These are phyloP conservation scores for Plenodomus tracheiphilus DNA, from an alignment of 2,329 filamentous ascomycete genomes.

Conservation along the genomic window DNA sequence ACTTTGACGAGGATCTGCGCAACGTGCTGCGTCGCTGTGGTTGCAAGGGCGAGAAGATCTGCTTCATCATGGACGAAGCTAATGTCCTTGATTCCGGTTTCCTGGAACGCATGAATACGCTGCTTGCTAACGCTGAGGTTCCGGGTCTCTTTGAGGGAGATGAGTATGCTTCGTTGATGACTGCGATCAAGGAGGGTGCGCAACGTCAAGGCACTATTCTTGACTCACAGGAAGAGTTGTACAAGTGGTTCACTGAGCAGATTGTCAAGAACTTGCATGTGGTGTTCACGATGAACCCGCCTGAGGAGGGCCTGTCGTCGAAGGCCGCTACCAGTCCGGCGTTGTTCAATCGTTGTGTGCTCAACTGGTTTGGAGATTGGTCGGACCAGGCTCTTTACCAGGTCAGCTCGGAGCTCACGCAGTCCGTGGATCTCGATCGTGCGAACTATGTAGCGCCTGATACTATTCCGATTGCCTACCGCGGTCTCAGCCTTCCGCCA, in stretches of 20 bases:
- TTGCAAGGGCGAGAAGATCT: constrained; percentile 98
- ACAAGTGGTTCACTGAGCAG: constrained; percentile 99
- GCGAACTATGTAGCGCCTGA: constrained; percentile 84
- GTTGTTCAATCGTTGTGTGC: constrained; percentile 97
- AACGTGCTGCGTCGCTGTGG: constrained; percentile 91
- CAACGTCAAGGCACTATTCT: constrained; percentile 93
- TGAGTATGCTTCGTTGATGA: constrained; percentile 98
- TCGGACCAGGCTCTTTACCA: constrained; percentile 99
- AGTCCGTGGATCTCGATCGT: constrained; percentile 93
- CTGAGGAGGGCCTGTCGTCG: constrained; percentile 89
- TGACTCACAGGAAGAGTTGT: constrained; percentile 98
- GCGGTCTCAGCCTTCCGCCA: constrained; percentile 79
- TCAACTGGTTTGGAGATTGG: constrained; percentile 99
- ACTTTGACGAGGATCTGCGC: constrained; percentile 96
- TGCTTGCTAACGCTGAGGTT: constrained; percentile 98
- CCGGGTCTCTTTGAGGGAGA: constrained; percentile 99
- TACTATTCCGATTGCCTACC: constrained; percentile 89
- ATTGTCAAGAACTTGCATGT: constrained; percentile 99
- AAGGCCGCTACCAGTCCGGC: constrained; percentile 98
- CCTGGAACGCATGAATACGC: constrained; percentile 97
- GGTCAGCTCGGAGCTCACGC: constrained; percentile 91
- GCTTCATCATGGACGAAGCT: constrained; percentile 99
- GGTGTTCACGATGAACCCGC: constrained; percentile 99
- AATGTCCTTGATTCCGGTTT: constrained; percentile 99
- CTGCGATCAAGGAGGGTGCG: constrained; percentile 96